Evolutionary conservation across 2,329 filamentous ascomycete genomes (phyloP).

Genomic region (Paecilomyces niveus): DNA sequence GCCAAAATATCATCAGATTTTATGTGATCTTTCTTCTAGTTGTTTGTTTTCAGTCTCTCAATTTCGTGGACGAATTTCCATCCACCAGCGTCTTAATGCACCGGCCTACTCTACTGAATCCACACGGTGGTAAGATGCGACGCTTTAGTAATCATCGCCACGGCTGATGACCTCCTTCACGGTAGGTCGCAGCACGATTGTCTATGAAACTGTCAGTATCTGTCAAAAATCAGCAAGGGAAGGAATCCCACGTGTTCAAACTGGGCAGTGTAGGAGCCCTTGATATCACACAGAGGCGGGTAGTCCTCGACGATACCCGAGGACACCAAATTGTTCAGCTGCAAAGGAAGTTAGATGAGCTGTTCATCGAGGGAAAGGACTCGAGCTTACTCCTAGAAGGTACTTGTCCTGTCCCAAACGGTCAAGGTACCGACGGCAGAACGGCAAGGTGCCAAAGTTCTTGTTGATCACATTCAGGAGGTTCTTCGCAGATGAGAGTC

Average conservation of each 20-base stretch:
- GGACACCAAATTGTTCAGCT: conserved; percentile 80
- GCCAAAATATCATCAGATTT: neutral
- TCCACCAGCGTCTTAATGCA: neutral
- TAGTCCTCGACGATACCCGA: conserved; percentile 84
- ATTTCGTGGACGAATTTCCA: neutral
- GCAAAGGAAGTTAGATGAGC: conserved; percentile 18
- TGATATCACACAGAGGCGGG: conserved; percentile 81
- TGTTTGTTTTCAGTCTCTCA: neutral
- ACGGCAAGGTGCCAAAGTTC: conserved; percentile 90
- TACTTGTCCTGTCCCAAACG: conserved; percentile 94
- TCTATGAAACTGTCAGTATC: conserved; percentile 40
- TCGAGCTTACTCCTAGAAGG: conserved; percentile 65
- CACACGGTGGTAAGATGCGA: neutral
- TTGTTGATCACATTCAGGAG: conserved; percentile 86
- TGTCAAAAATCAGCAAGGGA: neutral
- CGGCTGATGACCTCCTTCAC: conserved; percentile 84
- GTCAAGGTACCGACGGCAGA: conserved; percentile 84
- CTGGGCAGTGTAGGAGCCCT: conserved; percentile 91
- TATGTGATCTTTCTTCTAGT: neutral
- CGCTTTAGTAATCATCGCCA: conserved; percentile 69
- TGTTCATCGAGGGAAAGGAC: conserved; percentile 1
- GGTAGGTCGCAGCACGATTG: conserved; percentile 67
- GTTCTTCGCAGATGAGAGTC: conserved; percentile 74
- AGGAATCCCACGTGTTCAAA: conserved; percentile 74
- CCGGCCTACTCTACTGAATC: neutral